Evolutionary conservation across 2,329 filamentous ascomycete species (phyloP), one percentile per base, ranked within the genome.

Genomic region (Fusarium setosum): DNA sequence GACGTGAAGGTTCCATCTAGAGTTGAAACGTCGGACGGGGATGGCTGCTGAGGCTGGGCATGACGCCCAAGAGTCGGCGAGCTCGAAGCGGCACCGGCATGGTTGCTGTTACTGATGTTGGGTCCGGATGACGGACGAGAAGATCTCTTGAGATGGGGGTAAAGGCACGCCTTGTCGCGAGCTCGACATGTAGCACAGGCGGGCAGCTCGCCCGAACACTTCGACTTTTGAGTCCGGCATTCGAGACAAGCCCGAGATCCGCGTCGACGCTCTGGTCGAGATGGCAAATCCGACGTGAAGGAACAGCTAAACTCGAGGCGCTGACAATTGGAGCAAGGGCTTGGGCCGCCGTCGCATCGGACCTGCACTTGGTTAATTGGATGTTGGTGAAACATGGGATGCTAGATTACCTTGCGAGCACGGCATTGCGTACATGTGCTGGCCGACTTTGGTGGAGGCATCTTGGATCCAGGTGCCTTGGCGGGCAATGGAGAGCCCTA

Each of bases 301-400:
- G 82, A 81, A 68, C 83, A 84, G 26, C 74, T 74, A 65, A 84
- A 83, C 56, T 78, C 80, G 38, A 85, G 78, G 5, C 83, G 80
- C 54, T 83, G 79, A 70, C 83, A 84, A 72, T 84, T 83, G 70
- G 79, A 77, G 73, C 83, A 84, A 54, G 80, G 72, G 48, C 77
- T 73, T 24, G 79, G 78, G 6, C 80, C 76, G n/a, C 81, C 79
- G 64, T 83, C 79, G 72, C 82, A 84, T 38, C 81, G 80, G 41
- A 84, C 82, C 71, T 84, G 83, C 61, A 35, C 13, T 29, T 5
- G 6, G 26, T 29, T 6, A 29, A 15, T 13, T 15, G 32, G 32
- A 15, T 15, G 32, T 35, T 35, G 12, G 13, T n/a, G n/a, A n/a
- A n/a, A n/a, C n/a, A n/a, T n/a, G n/a, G n/a, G n/a, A n/a, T n/a